These are phyloP conservation scores for Prillingera fragicola DNA, from an alignment of 1,284 basidiomycete genomes.

Conservation along the genomic window DNA sequence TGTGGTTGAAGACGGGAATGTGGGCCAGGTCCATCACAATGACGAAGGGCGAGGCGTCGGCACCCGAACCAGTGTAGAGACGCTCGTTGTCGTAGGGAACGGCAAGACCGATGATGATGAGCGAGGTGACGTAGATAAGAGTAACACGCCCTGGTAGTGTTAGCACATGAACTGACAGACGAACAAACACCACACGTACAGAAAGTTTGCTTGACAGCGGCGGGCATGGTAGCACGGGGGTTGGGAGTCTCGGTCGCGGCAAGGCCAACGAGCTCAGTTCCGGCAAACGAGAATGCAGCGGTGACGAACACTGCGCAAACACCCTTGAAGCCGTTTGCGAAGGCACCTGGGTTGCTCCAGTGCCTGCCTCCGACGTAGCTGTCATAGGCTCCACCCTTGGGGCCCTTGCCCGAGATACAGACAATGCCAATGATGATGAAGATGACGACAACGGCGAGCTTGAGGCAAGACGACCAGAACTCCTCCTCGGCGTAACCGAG, in stretches of 20 bases:
- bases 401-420: conserved; percentile 42
- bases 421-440: conserved; percentile 44
- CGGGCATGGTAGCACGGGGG: conserved; percentile 16
- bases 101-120: conserved; percentile 52
- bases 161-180: conserved; percentile 51
- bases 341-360: conserved; percentile 45
- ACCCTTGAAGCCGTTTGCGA: conserved; percentile 51
- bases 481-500: conserved; percentile 46
- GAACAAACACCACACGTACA: conserved; percentile 77
- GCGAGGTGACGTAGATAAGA: conserved; percentile 52
- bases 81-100: conserved; percentile 45
- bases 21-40: conserved; percentile 48
- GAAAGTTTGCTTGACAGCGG: conserved; percentile 48
- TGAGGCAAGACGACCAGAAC: conserved; percentile 46
- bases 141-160: conserved; percentile 50
- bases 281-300: conserved; percentile 78
- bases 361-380: conserved; percentile 35
- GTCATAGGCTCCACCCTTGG: conserved; percentile 32
- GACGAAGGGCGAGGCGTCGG: conserved; percentile 53
- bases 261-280: conserved; percentile 12
- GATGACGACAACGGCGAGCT: conserved; percentile 46
- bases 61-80: conserved; percentile 45
- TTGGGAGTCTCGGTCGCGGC: conserved; percentile 30
- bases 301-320: conserved; percentile 38
- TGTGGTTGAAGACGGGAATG: conserved; percentile 49